These are phyloP conservation scores for Acacia confusa DNA, from an alignment of 306 rosid species.

Conservation along the genomic window DNA sequence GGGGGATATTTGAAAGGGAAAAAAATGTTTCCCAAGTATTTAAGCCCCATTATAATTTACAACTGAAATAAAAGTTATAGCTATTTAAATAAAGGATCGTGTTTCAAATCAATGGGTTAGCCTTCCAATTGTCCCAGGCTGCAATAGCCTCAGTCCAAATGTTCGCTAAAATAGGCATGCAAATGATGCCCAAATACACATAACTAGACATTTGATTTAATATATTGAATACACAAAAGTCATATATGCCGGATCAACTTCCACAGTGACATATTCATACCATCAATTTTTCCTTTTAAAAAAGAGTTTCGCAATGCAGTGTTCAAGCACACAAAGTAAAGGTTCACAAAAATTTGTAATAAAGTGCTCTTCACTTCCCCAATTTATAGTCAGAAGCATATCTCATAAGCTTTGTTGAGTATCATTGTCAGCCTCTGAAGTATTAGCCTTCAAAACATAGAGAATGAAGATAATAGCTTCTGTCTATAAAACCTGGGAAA, in stretches of 20 bases:
- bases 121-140: constrained; percentile 6
- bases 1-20: constrained; percentile 7
- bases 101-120: constrained; percentile 5
- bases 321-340: not conserved
- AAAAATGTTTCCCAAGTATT: not conserved
- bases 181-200: constrained; percentile 4
- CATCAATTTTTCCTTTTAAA: not conserved
- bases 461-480: not conserved
- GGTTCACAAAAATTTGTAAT: not conserved
- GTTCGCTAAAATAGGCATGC: not conserved
- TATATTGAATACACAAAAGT: not conserved
- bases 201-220: not conserved
- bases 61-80: not conserved
- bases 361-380: not conserved
- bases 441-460: not conserved
- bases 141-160: constrained; percentile 1
- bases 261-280: not conserved
- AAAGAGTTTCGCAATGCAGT: not conserved
- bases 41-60: constrained; percentile 6
- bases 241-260: not conserved
- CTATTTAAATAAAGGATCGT: not conserved
- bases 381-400: not conserved
- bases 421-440: not conserved
- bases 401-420: not conserved
- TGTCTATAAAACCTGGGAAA: not conserved